Evolutionary conservation across 495 filamentous ascomycete species (phyloP).

Genomic region (Penicillium arizonense): DNA sequence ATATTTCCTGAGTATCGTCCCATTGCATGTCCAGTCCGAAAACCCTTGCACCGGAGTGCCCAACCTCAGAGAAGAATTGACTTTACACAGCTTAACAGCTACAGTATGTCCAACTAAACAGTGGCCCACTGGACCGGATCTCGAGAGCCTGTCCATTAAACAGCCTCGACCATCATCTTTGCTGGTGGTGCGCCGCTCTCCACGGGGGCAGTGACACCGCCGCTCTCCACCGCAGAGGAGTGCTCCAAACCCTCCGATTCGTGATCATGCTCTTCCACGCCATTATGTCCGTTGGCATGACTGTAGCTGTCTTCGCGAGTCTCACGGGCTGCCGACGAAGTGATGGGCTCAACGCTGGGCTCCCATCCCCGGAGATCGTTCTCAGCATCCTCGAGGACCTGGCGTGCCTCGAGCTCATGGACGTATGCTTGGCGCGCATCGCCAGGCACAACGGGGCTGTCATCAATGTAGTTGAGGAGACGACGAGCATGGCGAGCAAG

Average conservation of each 20-base stretch:
- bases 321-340: background rate
- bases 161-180: slow-evolving; percentile 3
- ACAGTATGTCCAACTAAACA: background rate
- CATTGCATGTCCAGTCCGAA: slow-evolving; percentile 1
- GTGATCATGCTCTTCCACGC: slow-evolving; percentile 2
- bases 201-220: slow-evolving; percentile 1
- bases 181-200: slow-evolving; percentile 4
- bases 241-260: slow-evolving; percentile 1
- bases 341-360: slow-evolving; percentile 21
- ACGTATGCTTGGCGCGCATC: slow-evolving; percentile 68
- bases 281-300: background rate
- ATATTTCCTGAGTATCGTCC: slow-evolving; percentile 8
- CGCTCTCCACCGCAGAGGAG: background rate
- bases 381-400: slow-evolving; percentile 91
- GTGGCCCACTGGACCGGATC: background rate
- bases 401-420: slow-evolving; percentile 61
- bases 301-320: background rate
- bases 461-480: slow-evolving; percentile 85
- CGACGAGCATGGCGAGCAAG: slow-evolving; percentile 85
- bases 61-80: background rate
- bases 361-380: slow-evolving; percentile 78
- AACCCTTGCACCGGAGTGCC: background rate
- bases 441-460: slow-evolving; percentile 85
- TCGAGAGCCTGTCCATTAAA: background rate
- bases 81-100: slow-evolving; percentile 1